A percentile compares a stretch with the other conserved stretches of the same genome.
phyloP scores from a whole-genome alignment of 768 basidiomycete species.

The Auricularia auricula-judae region DNA sequence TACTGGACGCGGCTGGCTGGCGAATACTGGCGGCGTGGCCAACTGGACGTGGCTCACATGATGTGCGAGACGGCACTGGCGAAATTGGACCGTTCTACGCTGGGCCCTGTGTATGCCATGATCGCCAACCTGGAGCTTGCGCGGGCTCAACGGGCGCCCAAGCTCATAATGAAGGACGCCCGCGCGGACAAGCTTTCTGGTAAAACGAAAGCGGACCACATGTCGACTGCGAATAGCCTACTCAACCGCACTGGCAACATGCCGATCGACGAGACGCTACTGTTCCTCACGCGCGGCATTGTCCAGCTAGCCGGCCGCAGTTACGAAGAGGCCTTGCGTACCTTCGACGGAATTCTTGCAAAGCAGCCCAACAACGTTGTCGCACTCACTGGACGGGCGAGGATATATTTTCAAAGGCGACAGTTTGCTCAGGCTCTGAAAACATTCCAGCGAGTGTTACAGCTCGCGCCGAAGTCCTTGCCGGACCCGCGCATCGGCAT shows the following conservation, averaged over 20 bases:
- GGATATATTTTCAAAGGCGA: conserved; percentile 73
- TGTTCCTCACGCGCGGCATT: conserved; percentile 35
- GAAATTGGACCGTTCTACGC: conserved; percentile 20
- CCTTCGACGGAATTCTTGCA: conserved; percentile 70
- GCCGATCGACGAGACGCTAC: conserved; percentile 32
- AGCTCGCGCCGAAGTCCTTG: conserved; percentile 61
- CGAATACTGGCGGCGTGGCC: conserved; percentile 79
- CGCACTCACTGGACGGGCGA: conserved; percentile 77
- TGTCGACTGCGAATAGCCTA: conserved; percentile 55
- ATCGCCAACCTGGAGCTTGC: conserved; percentile 80
- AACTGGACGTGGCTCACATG: conserved; percentile 64
- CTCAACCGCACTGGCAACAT: conserved; percentile 50
- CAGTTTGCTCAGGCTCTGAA: conserved; percentile 72
- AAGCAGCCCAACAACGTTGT: conserved; percentile 79
- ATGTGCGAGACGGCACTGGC: conserved; percentile 47
- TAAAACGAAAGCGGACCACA: conserved; percentile 56
- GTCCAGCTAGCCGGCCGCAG: conserved; percentile 70
- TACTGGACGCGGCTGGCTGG: conserved; percentile 78
- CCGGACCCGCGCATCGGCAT: conserved; percentile 96
- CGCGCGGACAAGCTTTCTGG: conserved; percentile 51
- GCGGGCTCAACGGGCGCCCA: conserved; percentile 74
- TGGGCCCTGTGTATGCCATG: conserved; percentile 68
- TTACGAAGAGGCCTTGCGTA: conserved; percentile 70
- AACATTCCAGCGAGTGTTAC: conserved; percentile 75
- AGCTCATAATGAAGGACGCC: conserved; percentile 57